These are phyloP conservation scores for Thielaviopsis euricoi DNA, from an alignment of 2,329 filamentous ascomycete species.

Conservation along the genomic window DNA sequence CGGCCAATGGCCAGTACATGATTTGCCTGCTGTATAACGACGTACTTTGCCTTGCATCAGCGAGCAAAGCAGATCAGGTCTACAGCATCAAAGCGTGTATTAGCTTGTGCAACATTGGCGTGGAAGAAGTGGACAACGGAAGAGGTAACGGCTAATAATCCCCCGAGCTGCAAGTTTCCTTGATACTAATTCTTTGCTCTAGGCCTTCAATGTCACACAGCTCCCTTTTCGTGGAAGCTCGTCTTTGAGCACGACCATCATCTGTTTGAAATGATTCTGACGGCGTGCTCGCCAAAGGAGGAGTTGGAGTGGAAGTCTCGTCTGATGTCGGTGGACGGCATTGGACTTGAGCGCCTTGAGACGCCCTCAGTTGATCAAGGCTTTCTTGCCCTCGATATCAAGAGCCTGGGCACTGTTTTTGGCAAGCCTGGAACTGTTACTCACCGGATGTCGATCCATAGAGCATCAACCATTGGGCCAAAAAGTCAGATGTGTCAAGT, in stretches of 20 bases:
- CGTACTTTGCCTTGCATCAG: slow-evolving; percentile 59
- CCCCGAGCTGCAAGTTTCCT: neutral
- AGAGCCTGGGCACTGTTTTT: slow-evolving; percentile 58
- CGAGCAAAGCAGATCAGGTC: slow-evolving; percentile 43
- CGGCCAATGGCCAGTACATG: slow-evolving; percentile 64
- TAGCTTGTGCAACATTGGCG: slow-evolving; percentile 42
- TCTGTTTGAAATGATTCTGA: slow-evolving; percentile 72
- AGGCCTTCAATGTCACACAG: slow-evolving; percentile 79
- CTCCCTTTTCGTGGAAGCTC: slow-evolving; percentile 82
- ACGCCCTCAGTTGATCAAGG: slow-evolving; percentile 28
- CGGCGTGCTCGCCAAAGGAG: slow-evolving; percentile 67
- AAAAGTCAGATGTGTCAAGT: slow-evolving; percentile 57
- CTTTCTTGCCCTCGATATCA: slow-evolving; percentile 53
- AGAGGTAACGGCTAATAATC: slow-evolving; percentile 34
- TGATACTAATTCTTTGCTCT: slow-evolving; percentile 13
- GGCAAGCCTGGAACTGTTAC: slow-evolving; percentile 51
- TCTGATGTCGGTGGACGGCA: slow-evolving; percentile 27
- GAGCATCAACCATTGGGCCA: slow-evolving; percentile 56
- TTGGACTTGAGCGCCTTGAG: slow-evolving; percentile 1
- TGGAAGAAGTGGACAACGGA: slow-evolving; percentile 62
- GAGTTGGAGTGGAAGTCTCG: slow-evolving; percentile 63
- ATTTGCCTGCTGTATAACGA: slow-evolving; percentile 71
- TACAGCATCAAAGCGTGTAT: slow-evolving; percentile 66
- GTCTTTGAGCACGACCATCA: slow-evolving; percentile 63
- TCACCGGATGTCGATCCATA: slow-evolving; percentile 60